Base-by-base conservation (phyloP, 305 asterid genomes). In the Fraxinus paxiana region DNA sequence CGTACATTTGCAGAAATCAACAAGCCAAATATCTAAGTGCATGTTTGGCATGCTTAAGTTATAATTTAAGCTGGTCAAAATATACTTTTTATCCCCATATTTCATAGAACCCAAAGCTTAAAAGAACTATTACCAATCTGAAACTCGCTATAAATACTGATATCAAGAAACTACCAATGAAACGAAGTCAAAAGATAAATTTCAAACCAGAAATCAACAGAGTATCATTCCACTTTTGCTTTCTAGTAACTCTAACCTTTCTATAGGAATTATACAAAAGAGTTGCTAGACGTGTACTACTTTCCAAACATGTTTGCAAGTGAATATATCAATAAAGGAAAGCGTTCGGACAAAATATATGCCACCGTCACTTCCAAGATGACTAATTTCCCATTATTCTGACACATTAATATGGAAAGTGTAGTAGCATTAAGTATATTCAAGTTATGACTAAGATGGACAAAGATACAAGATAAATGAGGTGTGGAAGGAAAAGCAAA, bases 401-500 rank as follows among this genome's bases (percentile, higher is more conserved):
- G 71, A 63, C 76, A 56, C 54, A 35, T 18, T 75, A 48, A 76
- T 6, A 38, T 24, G 30, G 71, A 48, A 15, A 37, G 75, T 38
- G 67, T 30, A 73, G 34, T 28, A 67, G 69, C 20, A 67, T 2
- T 15, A 13, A 28, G 41, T 41, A 78, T 41, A 41, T 38, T 77
- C 0, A 35, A 17, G 54, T 20, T 61, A 37, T 24, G 30, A 79
- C 72, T 70, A 70, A 75, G 22, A 69, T 38, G 71, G 15, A 31
- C 59, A 51, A 73, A 34, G 75, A 56, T 37, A 70, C 81, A 84
- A 18, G 24, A 76, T 63, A 31, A 63, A 54, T 56, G 80, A 35
- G 77, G 73, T 74, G 74, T 48, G 75, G 48, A 85, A 82, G 85
- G 63, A 73, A 79, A 79, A 83, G 72, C 86, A 80, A 73, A 94